Percentiles rank a stretch among this genome's conserved stretches.
phyloP scores from a whole-genome alignment of 495 filamentous ascomycete genomes.

The Penicillium manginii region DNA sequence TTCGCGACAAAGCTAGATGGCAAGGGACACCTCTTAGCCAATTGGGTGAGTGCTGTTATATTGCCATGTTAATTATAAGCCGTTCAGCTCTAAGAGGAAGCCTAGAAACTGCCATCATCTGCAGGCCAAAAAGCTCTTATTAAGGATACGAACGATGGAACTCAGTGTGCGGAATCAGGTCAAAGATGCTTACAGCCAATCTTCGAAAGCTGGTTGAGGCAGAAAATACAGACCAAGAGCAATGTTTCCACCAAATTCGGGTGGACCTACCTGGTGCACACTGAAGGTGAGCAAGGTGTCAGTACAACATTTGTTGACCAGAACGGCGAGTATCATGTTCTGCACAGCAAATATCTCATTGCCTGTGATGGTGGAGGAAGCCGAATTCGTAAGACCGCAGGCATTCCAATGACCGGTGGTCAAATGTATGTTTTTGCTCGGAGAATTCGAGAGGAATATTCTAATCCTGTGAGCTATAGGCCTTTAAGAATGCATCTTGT shows the following conservation, averaged over 20 bases:
- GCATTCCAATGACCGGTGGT: conserved; percentile 28
- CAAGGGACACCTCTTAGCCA: conserved; percentile 10
- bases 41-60: conserved; percentile 11
- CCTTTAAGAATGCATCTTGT: conserved; percentile 28
- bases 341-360: conserved; percentile 24
- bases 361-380: conserved; percentile 34
- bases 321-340: conserved; percentile 5
- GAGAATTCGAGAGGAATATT: neutral
- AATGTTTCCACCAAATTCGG: conserved; percentile 11
- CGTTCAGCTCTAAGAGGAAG: neutral
- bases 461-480: conserved; percentile 9
- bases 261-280: conserved; percentile 20
- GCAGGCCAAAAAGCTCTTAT: conserved; percentile 11
- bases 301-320: conserved; percentile 16
- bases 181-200: conserved; percentile 29
- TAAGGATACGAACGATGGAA: conserved; percentile 16
- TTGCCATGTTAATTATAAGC: neutral
- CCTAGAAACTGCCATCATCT: conserved; percentile 5
- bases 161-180: conserved; percentile 11
- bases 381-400: conserved; percentile 20
- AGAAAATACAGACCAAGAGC: conserved; percentile 10
- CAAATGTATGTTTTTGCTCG: conserved; percentile 21
- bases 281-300: conserved; percentile 18
- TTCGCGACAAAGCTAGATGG: neutral
- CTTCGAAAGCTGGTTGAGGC: conserved; percentile 23